Evolutionary conservation across 1,284 basidiomycete species (phyloP), one percentile per base, ranked within the genome.

Genomic region (Pisolithus thermaeus): DNA sequence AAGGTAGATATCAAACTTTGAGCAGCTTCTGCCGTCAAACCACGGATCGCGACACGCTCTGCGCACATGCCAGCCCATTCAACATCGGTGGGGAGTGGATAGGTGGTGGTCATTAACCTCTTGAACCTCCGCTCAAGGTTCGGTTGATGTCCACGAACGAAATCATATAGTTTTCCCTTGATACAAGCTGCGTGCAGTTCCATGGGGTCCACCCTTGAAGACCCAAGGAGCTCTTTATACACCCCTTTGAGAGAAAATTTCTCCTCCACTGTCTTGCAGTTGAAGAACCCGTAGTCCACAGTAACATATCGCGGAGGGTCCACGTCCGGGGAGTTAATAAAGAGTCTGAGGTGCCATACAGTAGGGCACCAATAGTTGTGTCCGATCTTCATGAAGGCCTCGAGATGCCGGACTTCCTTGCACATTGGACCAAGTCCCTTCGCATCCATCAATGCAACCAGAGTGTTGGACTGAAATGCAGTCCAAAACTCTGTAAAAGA

Each of bases 401-500:
- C 46, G 14, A 47, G 9, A 23, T 47, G 46, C 12, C 12, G 28
- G 23, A 47, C 38, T 25, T 12, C 7, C 22, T 28, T 47, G 23
- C 46, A 23, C 16, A 38, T 16, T 11, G 25, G 14, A 8, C 12
- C 20, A 12, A 49, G 40, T 5, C 38, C 22, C 11, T 42, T 39
- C 9, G 47, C 39, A 25, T 49, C 47, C 38, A 49, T 40, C 28
- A 49, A 49, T 6, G 47, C 25, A 12, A 49, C 22, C 1, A 49
- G 47, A 25, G 14, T 49, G 18, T 41, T 35, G 9, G 47, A 49
- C 11, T 49, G 23, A 32, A 28, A 41, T 18, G 47, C 47, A 18
- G 16, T 40, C 47, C 47, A 49, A 27, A 49, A 49, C 16, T 49
- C 47, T 35, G 40, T 41, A 28, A 49, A 49, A 12, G 47, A 41